Evolutionary conservation across 768 basidiomycete species (phyloP).

Genomic region (Tylopilus intermedius): DNA sequence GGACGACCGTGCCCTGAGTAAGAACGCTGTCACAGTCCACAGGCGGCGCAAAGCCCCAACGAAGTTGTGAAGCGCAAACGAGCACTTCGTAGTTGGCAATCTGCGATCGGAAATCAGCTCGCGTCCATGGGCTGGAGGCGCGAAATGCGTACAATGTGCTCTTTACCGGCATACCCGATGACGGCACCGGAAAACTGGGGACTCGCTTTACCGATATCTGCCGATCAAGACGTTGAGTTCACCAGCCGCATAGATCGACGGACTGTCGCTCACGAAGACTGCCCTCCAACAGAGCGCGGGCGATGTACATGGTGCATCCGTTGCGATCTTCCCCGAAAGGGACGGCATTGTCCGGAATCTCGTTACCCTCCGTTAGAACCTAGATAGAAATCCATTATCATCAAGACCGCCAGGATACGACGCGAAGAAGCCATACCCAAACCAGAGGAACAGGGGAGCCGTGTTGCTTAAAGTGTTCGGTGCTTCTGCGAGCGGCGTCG

Average conservation of each 20-base stretch:
- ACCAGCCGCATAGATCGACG: background rate
- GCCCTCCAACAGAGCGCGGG: conserved; percentile 31
- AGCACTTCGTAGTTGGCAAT: conserved; percentile 32
- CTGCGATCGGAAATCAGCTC: conserved; percentile 12
- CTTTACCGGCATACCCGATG: conserved; percentile 32
- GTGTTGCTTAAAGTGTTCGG: conserved; percentile 23
- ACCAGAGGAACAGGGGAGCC: conserved; percentile 31
- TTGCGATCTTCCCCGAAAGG: conserved; percentile 31
- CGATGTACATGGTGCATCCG: conserved; percentile 25
- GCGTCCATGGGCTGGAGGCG: background rate
- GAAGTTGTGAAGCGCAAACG: conserved; percentile 32
- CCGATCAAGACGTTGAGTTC: background rate
- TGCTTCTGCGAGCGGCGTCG: conserved; percentile 26
- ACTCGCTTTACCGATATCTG: conserved; percentile 35
- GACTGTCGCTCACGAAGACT: conserved; percentile 22
- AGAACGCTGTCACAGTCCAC: conserved; percentile 10
- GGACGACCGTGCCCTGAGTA: conserved; percentile 28
- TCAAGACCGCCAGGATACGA: background rate
- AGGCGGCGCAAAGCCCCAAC: conserved; percentile 27
- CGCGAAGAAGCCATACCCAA: conserved; percentile 20
- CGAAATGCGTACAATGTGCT: conserved; percentile 24
- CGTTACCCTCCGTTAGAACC: conserved; percentile 28
- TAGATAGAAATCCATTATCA: background rate
- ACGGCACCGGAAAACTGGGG: conserved; percentile 29
- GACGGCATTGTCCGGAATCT: conserved; percentile 33